A percentile compares a stretch with the other conserved stretches of the same genome.
phyloP scores from a whole-genome alignment of 2,329 filamentous ascomycete species.

The Botrytis cinerea region DNA sequence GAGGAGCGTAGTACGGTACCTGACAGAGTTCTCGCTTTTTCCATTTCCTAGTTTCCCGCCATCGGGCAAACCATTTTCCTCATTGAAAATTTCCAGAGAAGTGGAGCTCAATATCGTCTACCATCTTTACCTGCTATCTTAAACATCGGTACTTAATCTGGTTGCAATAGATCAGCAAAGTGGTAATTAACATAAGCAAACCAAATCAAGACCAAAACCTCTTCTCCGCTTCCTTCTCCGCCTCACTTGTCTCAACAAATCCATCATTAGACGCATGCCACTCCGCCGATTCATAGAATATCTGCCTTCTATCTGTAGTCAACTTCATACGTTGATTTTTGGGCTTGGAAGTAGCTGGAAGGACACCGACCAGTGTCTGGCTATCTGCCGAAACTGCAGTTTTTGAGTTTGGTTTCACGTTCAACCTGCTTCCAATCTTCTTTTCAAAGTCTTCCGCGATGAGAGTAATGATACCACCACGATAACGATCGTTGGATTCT shows the following conservation, averaged over 20 bases:
- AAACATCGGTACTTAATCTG: neutral
- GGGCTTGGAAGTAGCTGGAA: too few relatives aligned
- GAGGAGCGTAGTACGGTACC: neutral
- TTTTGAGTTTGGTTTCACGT: neutral
- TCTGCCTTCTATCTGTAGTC: neutral
- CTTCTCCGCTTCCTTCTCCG: neutral
- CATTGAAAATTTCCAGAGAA: fast-evolving
- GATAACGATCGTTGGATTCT: neutral
- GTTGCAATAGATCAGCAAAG: neutral
- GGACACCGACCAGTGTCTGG: neutral
- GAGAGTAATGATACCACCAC: neutral
- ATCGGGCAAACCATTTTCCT: fast-evolving
- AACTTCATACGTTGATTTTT: too few relatives aligned
- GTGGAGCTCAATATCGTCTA: neutral
- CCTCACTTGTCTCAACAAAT: neutral
- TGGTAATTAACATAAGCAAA: neutral
- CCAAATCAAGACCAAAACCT: neutral
- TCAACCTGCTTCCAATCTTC: neutral
- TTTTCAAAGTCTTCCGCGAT: neutral
- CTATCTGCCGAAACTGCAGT: neutral
- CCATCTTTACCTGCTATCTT: neutral
- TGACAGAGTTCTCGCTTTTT: fast-evolving
- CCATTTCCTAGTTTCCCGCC: neutral
- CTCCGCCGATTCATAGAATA: neutral
- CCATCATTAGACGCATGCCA: neutral